Base-by-base conservation (phyloP, 768 basidiomycete genomes). In the Agaricus sinodeliciosus region DNA sequence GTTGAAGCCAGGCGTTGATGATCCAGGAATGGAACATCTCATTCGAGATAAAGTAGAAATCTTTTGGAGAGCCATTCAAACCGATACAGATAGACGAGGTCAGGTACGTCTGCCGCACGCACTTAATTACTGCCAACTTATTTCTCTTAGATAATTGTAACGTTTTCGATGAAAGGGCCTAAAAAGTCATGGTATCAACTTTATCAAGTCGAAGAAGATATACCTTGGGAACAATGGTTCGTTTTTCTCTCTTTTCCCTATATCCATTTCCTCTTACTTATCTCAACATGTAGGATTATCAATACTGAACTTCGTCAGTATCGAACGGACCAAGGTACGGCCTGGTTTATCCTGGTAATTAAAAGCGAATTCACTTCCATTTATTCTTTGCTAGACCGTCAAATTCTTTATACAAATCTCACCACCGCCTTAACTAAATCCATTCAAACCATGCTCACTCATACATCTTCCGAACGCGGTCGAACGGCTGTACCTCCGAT, bases 161-260 rank as follows among this genome's bases (percentile, higher is more conserved):
- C 83, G 0, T 81, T 92, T 57, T 85, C 87, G 1, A 89, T 90
- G 64, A 87, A 84, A 64, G 77, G 80, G 44, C 79, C 80, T 9
- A 85, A 84, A 67, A 91, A 88, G 66, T 78, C 80, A 13, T 90
- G 89, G 89, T 87, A 90, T 59, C 77, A 77, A 48, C 78, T 80
- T 9, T 82, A 82, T 37, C 73, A 76, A 58, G 83, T 77, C 1
- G 86, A 92, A 68, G 90, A 92, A 63, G 87, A 91, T 22, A 80
- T 90, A 12, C 81, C 88, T 48, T 92, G 90, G 90, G 90, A 92
- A 64, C 82, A 88, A 67, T 92, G 90, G 90, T 88, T 11, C 5
- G 72, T 15, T 19, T 11, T 16, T 35, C 13, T 11, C 9, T 45
- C 26, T 11, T 8, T 13, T 44, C 13, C 26, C 22, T 26, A 28